Percentiles rank a stretch among this genome's conserved stretches.
These are phyloP conservation scores for Chlamydomonas incerta DNA, from an alignment of 139 green algal species.

Conservation along the genomic window DNA sequence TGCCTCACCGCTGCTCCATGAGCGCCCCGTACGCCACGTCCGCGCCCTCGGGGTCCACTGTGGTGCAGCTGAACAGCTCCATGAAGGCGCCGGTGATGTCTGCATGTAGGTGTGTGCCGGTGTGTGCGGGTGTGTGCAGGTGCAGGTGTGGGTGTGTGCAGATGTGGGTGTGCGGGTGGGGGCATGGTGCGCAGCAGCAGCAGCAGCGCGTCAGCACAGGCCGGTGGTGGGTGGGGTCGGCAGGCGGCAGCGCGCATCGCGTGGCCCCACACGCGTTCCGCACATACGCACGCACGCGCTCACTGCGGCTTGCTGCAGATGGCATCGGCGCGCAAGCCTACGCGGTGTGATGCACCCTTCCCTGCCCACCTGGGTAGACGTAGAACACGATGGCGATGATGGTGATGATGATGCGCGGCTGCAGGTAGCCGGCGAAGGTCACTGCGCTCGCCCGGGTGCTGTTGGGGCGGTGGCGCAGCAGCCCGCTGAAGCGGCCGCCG, in stretches of 20 bases:
- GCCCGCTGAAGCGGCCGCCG: too few relatives aligned
- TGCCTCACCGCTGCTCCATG: slow-evolving; percentile 13
- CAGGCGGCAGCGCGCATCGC: too few relatives aligned
- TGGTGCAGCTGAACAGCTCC: slow-evolving; percentile 1
- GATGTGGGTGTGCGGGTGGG: neutral
- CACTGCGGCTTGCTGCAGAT: too few relatives aligned
- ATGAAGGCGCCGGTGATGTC: slow-evolving; percentile 12
- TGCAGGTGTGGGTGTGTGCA: neutral
- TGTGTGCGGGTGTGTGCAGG: neutral
- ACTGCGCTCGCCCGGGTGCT: too few relatives aligned
- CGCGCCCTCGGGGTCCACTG: neutral
- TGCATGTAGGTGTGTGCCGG: neutral
- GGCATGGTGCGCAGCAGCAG: too few relatives aligned
- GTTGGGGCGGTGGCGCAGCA: too few relatives aligned
- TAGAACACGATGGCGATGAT: slow-evolving; percentile 25
- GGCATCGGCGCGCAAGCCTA: too few relatives aligned
- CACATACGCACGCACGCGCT: too few relatives aligned
- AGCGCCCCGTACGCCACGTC: neutral
- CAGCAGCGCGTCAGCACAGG: too few relatives aligned
- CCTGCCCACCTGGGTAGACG: neutral
- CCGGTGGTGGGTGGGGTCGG: too few relatives aligned
- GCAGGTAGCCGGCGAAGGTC: neutral
- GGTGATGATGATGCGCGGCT: slow-evolving; percentile 26
- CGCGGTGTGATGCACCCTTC: too few relatives aligned
- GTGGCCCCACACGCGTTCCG: too few relatives aligned